These are phyloP conservation scores for Microcyclospora pomicola DNA, from an alignment of 2,329 filamentous ascomycete species.

Conservation along the genomic window DNA sequence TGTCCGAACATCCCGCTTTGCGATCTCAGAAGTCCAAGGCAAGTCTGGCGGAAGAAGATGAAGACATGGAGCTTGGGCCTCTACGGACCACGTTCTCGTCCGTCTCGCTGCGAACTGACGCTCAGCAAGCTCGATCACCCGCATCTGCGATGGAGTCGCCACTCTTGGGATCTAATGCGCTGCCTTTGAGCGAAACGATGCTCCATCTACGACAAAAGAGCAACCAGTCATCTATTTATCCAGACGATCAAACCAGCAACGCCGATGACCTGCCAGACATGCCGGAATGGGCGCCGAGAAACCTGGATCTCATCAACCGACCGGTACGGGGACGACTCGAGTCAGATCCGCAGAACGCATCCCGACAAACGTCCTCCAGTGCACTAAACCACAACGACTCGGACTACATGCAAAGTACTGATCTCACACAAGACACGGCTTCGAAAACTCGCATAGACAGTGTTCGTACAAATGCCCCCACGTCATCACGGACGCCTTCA, in stretches of 20 bases:
- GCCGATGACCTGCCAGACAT: conserved; percentile 18
- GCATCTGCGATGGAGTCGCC: conserved; percentile 52
- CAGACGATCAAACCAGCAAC: conserved; percentile 30
- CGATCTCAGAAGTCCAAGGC: conserved; percentile 12
- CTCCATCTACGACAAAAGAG: conserved; percentile 72
- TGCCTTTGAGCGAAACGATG: conserved; percentile 47
- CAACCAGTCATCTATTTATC: conserved; percentile 65
- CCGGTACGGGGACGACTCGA: conserved; percentile 5
- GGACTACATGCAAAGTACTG: conserved; percentile 17
- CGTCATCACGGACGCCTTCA: not conserved
- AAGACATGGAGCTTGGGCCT: conserved; percentile 11
- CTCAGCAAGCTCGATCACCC: conserved; percentile 10
- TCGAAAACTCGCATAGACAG: not conserved
- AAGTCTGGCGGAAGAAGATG: conserved; percentile 16
- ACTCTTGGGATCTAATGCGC: conserved; percentile 51
- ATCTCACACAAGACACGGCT: not conserved
- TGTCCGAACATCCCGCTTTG: conserved; percentile 24
- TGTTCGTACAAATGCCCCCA: not conserved
- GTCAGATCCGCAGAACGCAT: conserved; percentile 29
- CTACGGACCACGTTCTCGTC: conserved; percentile 6
- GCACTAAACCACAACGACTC: conserved; percentile 42
- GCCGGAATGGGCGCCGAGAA: conserved; percentile 11
- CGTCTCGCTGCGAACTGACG: conserved; percentile 8
- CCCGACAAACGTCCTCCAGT: conserved; percentile 38
- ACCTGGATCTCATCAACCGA: conserved; percentile 6